Base-by-base conservation (phyloP, 768 basidiomycete genomes). In the Mycena alexandri region DNA sequence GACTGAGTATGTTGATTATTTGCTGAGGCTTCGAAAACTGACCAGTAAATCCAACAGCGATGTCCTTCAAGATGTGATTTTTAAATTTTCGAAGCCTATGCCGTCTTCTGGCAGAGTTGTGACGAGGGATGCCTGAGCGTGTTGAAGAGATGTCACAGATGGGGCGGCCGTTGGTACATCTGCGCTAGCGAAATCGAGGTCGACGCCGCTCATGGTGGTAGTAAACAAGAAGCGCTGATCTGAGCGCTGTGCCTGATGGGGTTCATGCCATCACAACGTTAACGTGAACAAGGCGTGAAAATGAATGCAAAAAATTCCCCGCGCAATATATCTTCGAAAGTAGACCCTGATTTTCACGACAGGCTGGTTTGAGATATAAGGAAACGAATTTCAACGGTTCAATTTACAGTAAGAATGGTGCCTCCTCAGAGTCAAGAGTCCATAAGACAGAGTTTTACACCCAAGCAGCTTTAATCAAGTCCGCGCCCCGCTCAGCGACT, bases 21-120 rank as follows among this genome's bases (percentile, higher is more conserved):
- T 6, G 19, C 14, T 54, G 34, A 29, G 25, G n/a, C 44, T 38
- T 38, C 14, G 38, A 41, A 25, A 38, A 44, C 42, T 56, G 47
- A 41, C 64, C 67, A 14, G 61, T 68, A 42, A 71, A 71, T 44
- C 48, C 70, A 47, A 62, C 62, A 29, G 60, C 48, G 29, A 71
- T 36, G 44, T 71, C 70, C 2, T 36, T 48, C 48, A 71, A 17
- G 29, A 71, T 43, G 57, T 71, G 70, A 8, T 54, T 62, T 68
- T 61, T 19, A 65, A 25, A 24, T 48, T 16, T 42, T 64, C 66
- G 2, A 68, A 57, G 9, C 70, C 70, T 34, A 67, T 22, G 42
- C 70, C 70, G 2, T n/a, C 46, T 10, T 71, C 63, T 6, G 66
- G 66, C 25, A 71, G 52, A 5, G 47, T 51, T 21, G 29, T 29